A percentile compares a stretch with the other conserved stretches of the same genome.
phyloP scores from a whole-genome alignment of 2,329 filamentous ascomycete species.

The Colletotrichum zoysiae region DNA sequence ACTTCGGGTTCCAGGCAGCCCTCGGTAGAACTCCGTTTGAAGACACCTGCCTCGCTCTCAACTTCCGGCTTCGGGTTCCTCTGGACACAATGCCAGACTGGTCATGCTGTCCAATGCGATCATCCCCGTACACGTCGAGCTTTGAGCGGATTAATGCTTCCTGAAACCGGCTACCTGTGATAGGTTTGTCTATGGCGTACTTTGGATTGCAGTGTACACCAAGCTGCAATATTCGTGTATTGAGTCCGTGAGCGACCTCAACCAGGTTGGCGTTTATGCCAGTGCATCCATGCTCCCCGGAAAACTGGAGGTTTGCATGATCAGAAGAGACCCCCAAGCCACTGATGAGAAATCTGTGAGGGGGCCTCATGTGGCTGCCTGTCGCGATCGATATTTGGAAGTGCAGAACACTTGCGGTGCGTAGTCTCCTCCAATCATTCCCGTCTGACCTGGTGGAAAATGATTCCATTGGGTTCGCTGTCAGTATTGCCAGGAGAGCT shows the following conservation, averaged over 20 bases:
- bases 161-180: neutral
- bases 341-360: neutral
- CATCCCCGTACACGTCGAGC: slow-evolving; percentile 15
- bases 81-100: slow-evolving; percentile 1
- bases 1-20: neutral
- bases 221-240: neutral
- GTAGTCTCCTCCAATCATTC: slow-evolving; percentile 4
- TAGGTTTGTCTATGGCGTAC: neutral
- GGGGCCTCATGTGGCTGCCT: too few species aligned
- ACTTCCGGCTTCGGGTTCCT: slow-evolving; percentile 13
- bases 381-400: neutral
- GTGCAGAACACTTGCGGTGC: neutral
- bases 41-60: neutral
- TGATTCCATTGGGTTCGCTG: accelerated
- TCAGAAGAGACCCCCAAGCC: slow-evolving; percentile 6
- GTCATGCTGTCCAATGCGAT: neutral
- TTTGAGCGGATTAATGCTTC: slow-evolving; percentile 2
- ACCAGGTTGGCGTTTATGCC: neutral
- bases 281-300: neutral
- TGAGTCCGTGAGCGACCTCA: neutral
- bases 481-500: neutral
- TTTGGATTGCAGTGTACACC: neutral
- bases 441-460: neutral
- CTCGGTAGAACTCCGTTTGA: neutral
- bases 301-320: neutral